Conservation (phyloP, 495 filamentous ascomycete genomes). For the Daldinia decipiens region DNA sequence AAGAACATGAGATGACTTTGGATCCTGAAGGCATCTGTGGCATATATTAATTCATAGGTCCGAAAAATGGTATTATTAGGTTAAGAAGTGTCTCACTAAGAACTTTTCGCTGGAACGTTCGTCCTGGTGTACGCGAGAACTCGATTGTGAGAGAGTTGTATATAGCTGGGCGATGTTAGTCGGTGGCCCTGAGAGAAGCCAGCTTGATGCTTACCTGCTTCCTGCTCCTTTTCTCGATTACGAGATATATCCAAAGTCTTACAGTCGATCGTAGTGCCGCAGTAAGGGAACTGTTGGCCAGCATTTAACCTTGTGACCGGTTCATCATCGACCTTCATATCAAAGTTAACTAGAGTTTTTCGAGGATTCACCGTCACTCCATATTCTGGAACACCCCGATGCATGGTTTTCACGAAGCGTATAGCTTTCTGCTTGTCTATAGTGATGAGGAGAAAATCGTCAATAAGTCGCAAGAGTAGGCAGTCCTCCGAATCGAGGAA, state of each 20-base stretch:
- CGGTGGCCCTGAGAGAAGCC: background rate
- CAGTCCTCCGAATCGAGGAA: slow-evolving; percentile 71
- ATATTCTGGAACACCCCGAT: slow-evolving; percentile 77
- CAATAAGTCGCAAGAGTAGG: slow-evolving; percentile 82
- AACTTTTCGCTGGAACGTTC: slow-evolving; percentile 81
- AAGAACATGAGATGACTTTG: slow-evolving; percentile 91
- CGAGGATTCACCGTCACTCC: slow-evolving; percentile 78
- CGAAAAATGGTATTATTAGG: slow-evolving; percentile 62
- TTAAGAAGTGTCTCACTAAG: slow-evolving; percentile 60
- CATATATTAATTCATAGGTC: slow-evolving; percentile 44
- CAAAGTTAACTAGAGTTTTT: slow-evolving; percentile 91
- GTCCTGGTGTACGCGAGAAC: slow-evolving; percentile 71
- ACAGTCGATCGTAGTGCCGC: slow-evolving; percentile 80
- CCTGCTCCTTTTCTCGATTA: slow-evolving; percentile 40
- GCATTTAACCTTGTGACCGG: slow-evolving; percentile 63
- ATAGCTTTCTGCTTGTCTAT: slow-evolving; percentile 69
- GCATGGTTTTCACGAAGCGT: slow-evolving; percentile 81
- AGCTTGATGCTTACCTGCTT: slow-evolving; percentile 38
- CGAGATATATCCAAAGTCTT: slow-evolving; percentile 74
- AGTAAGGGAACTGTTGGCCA: slow-evolving; percentile 79
- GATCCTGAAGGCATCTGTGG: slow-evolving; percentile 76
- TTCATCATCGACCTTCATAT: slow-evolving; percentile 65
- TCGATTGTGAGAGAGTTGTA: slow-evolving; percentile 82
- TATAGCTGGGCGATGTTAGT: slow-evolving; percentile 48
- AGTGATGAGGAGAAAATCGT: slow-evolving; percentile 93